phyloP scores from a whole-genome alignment of 164 flowering plant genomes.

The Tinospora cordifolia region DNA sequence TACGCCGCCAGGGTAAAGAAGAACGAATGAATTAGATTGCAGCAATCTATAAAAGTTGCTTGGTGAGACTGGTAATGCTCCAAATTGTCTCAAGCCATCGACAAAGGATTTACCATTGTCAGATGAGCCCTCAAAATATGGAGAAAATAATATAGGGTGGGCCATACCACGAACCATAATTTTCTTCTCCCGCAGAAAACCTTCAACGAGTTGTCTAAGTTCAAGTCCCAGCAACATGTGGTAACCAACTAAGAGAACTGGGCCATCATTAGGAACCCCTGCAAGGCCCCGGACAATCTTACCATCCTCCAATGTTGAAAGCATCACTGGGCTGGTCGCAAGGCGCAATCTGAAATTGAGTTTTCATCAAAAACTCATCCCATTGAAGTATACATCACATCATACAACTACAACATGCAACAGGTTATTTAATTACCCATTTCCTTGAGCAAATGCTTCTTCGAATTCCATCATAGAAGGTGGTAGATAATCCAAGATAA shows the following conservation, averaged over 20 bases:
- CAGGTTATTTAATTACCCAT: constrained; percentile 37
- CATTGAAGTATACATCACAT: not conserved
- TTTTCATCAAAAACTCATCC: not conserved
- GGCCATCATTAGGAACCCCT: constrained; percentile 89
- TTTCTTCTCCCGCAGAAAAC: constrained; percentile 62
- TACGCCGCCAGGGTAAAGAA: constrained; percentile 96
- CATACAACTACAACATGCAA: not conserved
- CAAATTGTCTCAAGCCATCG: constrained; percentile 58
- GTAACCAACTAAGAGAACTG: constrained; percentile 79
- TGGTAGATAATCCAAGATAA: constrained; percentile 59
- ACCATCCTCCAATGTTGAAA: constrained; percentile 82
- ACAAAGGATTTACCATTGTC: constrained; percentile 25
- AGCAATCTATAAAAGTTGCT: constrained; percentile 62
- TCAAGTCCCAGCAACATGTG: constrained; percentile 89
- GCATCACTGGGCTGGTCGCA: constrained; percentile 48
- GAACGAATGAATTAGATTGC: constrained; percentile 58
- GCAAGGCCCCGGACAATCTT: constrained; percentile 72
- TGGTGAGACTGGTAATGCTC: constrained; percentile 68
- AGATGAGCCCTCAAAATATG: constrained; percentile 16
- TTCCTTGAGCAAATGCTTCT: constrained; percentile 23
- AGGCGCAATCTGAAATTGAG: constrained; percentile 39
- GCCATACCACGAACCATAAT: constrained; percentile 67
- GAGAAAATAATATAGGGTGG: constrained; percentile 51
- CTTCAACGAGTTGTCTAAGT: constrained; percentile 46
- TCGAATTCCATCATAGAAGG: constrained; percentile 58